Evolutionary conservation across 768 basidiomycete genomes (phyloP), one percentile per base, ranked within the genome.

Genomic region (Podaxis mareebaensis): DNA sequence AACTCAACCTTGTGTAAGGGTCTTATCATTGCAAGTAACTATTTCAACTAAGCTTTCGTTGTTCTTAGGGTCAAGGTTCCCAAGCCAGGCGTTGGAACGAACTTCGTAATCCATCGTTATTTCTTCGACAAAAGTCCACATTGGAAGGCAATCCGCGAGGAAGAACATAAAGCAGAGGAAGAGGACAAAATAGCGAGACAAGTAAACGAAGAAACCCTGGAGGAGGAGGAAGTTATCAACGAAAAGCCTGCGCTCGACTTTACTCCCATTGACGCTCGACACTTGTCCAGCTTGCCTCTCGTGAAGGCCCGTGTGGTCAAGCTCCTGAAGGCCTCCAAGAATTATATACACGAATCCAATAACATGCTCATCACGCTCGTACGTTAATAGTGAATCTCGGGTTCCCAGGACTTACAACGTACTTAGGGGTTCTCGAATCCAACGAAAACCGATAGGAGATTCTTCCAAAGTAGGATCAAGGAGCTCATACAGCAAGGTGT

Each of bases 301-400:
- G 77, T 96, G 49, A 86, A 85, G 66, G 83, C 81, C 8, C 83
- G 95, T 46, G 77, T 96, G 33, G 76, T 90, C 48, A 91, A 86
- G 71, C 76, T 94, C 13, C 76, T 96, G 44, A 89, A 86, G 67
- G 81, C 81, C 38, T 90, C 89, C 17, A 85, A 83, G 63, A 87
- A 92, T 67, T 67, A 84, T 54, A 87, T 89, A 66, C 91, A 95
- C 71, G 81, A 82, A 1, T 88, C 90, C 10, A 83, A 84, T 56
- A 93, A 95, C 63, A 79, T 96, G 71, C 76, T 95, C n/a, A 74
- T 89, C 60, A 85, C 85, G 17, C 83, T 96, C 59, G 94, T 94
- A 69, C 60, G 90, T 73, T 17, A 12, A 48, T 22, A 33, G 33
- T 44, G 15, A 12, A 49, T 54, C 53, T 62, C 24, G 22, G 12